Evolutionary conservation across 2,329 filamentous ascomycete species (phyloP), one percentile per base, ranked within the genome.

Genomic region (Graphilbum fragrans): DNA sequence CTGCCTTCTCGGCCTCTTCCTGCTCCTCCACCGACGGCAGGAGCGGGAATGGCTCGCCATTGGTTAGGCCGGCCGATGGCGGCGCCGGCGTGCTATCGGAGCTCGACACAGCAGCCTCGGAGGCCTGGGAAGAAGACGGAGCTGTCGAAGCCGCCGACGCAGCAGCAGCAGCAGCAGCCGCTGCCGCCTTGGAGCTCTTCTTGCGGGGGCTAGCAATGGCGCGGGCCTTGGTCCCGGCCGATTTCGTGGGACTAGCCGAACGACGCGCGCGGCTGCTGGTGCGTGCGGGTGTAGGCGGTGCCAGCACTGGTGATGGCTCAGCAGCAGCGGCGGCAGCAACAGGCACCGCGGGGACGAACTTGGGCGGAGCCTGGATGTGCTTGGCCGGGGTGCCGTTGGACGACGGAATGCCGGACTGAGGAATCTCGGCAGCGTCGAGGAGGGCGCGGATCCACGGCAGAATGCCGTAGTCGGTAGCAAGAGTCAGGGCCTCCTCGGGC

Each of bases 391-490:
- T 81, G 49, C 50, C 50, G 41, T 58, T 53, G 11, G 46, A 37
- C 19, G 77, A 76, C 21, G 74, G 67, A 41, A 41, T 42, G 3
- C 46, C 45, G 8, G 68, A 64, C 22, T 68, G 57, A 35, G 66
- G 57, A 46, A 96, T 94, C 22, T 87, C 81, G 48, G 81, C 68
- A n/a, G 86, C 79, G 57, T 96, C 90, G 38, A 98, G 73, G 17
- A 98, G 72, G n/a, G 92, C 92, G 43, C 77, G 77, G 51, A 98
- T 86, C 92, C 92, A 98, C 35, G 82, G 70, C 38, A 72, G 63
- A 59, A 96, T 87, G 43, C 76, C 72, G 59, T 96, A 98, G 61
- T 96, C 88, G 36, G 84, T 78, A 39, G 90, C 85, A 12, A 98
- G 72, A 44, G 74, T 65, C 35, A 98, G 72, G 29, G 92, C 92